Evolutionary conservation across 2,329 filamentous ascomycete species (phyloP).

Genomic region (Beauveria varroae): DNA sequence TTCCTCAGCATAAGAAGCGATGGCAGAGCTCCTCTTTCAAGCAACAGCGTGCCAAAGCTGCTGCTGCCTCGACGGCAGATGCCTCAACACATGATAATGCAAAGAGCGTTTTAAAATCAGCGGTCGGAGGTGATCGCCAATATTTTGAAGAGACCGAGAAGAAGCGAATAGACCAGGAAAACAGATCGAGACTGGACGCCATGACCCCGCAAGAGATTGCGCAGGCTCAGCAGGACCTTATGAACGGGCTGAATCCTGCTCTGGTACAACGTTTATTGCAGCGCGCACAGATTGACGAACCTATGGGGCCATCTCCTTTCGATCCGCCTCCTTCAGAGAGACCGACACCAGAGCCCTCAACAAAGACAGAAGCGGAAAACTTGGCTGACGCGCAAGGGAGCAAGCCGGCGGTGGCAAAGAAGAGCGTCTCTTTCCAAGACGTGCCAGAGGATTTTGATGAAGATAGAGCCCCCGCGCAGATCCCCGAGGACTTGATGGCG

Average conservation of each 20-base stretch:
- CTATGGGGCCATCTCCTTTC: constrained; percentile 35
- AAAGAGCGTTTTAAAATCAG: constrained; percentile 10
- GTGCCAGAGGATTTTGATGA: constrained; percentile 29
- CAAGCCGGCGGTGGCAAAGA: constrained; percentile 17
- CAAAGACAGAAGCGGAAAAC: neutral
- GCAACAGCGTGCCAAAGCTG: constrained; percentile 34
- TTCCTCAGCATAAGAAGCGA: constrained; percentile 82
- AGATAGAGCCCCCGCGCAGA: constrained; percentile 33
- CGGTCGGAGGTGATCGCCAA: neutral
- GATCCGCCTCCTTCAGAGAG: constrained; percentile 24
- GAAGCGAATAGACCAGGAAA: constrained; percentile 73
- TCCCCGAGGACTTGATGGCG: constrained; percentile 35
- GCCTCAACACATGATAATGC: neutral
- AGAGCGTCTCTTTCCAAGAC: constrained; percentile 16
- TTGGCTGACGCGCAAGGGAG: neutral
- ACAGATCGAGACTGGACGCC: constrained; percentile 59
- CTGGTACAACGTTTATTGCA: constrained; percentile 71
- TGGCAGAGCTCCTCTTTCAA: constrained; percentile 71
- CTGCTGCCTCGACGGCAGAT: constrained; percentile 1
- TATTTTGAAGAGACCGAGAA: constrained; percentile 50
- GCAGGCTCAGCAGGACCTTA: constrained; percentile 70
- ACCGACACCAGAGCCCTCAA: neutral
- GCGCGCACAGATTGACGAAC: constrained; percentile 67
- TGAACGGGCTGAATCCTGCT: constrained; percentile 65
- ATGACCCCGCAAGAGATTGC: constrained; percentile 83